Percentiles rank a stretch among this genome's conserved stretches.
Evolutionary conservation across 2,329 filamentous ascomycete species (phyloP).

Genomic region (Orbilia quercus): DNA sequence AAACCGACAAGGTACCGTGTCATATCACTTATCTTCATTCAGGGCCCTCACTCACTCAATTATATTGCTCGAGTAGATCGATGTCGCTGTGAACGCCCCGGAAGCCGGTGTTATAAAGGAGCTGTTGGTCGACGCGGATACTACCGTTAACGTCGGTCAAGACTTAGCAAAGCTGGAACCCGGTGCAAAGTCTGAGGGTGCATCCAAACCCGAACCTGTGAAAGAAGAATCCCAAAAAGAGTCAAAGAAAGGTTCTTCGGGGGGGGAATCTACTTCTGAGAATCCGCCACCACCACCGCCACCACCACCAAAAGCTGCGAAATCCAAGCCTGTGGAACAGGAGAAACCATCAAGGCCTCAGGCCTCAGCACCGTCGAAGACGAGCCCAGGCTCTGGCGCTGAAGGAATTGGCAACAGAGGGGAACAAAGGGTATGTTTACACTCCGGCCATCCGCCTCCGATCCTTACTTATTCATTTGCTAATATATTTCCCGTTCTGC

Average conservation of each 20-base stretch:
- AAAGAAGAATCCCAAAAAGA: slow-evolving; percentile 64
- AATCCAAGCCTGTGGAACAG: slow-evolving; percentile 58
- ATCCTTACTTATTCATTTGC: too few relatives aligned
- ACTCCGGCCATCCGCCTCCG: not conserved
- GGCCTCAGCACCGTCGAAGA: slow-evolving; percentile 58
- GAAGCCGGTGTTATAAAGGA: slow-evolving; percentile 92
- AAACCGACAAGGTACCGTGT: slow-evolving; percentile 89
- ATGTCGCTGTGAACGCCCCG: slow-evolving; percentile 94
- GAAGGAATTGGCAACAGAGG: slow-evolving; percentile 59
- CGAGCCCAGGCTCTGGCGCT: slow-evolving; percentile 56
- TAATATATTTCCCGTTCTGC: slow-evolving; percentile 18
- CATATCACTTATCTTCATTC: slow-evolving; percentile 3
- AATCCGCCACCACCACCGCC: not conserved
- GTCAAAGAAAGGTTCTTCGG: slow-evolving; percentile 62
- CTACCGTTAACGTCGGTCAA: slow-evolving; percentile 93
- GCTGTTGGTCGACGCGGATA: slow-evolving; percentile 89
- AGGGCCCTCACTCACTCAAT: not conserved
- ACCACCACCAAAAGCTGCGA: slow-evolving; percentile 58
- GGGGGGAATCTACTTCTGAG: slow-evolving; percentile 63
- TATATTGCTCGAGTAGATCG: slow-evolving; percentile 73
- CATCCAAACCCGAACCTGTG: slow-evolving; percentile 67
- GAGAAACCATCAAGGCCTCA: slow-evolving; percentile 63
- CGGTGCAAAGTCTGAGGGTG: slow-evolving; percentile 70
- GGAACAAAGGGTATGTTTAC: slow-evolving; percentile 61
- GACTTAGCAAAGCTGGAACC: slow-evolving; percentile 86